phyloP scores from a whole-genome alignment of 805 yeast species.

The Hemisphaericaspora nanyangensis region DNA sequence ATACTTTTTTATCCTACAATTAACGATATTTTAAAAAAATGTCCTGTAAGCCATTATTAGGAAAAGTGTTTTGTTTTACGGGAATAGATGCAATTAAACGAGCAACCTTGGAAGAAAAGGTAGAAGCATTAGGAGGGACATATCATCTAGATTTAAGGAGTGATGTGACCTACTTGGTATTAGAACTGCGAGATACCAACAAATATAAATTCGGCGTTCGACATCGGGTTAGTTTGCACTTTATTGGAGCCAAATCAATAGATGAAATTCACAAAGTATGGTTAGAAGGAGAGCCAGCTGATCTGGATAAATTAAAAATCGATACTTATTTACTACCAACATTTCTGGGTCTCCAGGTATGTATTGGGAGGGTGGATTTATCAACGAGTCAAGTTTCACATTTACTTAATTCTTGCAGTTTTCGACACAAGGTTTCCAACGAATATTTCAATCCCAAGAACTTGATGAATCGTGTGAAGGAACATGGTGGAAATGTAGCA shows the following conservation, averaged over 20 bases:
- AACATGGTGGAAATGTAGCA: slow-evolving; percentile 49
- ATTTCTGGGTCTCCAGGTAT: slow-evolving; percentile 43
- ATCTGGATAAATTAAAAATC: slow-evolving; percentile 14
- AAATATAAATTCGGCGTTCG: slow-evolving; percentile 51
- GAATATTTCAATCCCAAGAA: slow-evolving; percentile 23
- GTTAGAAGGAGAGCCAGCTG: slow-evolving; percentile 47
- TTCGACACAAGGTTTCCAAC: slow-evolving; percentile 17
- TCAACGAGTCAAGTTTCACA: slow-evolving; percentile 2
- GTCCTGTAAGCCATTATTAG: slow-evolving; percentile 37
- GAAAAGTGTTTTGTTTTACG: slow-evolving; percentile 55
- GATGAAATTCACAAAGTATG: slow-evolving; percentile 45
- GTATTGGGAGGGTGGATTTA: slow-evolving; percentile 38
- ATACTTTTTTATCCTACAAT: no score
- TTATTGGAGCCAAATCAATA: slow-evolving; percentile 48
- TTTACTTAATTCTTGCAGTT: slow-evolving; percentile 15
- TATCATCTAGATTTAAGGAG: slow-evolving; percentile 56
- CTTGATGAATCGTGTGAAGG: slow-evolving; percentile 30
- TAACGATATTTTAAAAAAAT: no score
- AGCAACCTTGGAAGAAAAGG: slow-evolving; percentile 41
- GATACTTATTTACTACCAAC: slow-evolving; percentile 32
- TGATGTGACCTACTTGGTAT: slow-evolving; percentile 55
- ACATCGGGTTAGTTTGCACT: slow-evolving; percentile 52
- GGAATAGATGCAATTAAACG: slow-evolving; percentile 41
- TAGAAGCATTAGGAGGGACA: slow-evolving; percentile 56
- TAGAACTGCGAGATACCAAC: slow-evolving; percentile 55